Percentiles rank a stretch among this genome's conserved stretches.
These are phyloP conservation scores for Hypoxylon sp. DNA, from an alignment of 2,329 filamentous ascomycete species.

Conservation along the genomic window DNA sequence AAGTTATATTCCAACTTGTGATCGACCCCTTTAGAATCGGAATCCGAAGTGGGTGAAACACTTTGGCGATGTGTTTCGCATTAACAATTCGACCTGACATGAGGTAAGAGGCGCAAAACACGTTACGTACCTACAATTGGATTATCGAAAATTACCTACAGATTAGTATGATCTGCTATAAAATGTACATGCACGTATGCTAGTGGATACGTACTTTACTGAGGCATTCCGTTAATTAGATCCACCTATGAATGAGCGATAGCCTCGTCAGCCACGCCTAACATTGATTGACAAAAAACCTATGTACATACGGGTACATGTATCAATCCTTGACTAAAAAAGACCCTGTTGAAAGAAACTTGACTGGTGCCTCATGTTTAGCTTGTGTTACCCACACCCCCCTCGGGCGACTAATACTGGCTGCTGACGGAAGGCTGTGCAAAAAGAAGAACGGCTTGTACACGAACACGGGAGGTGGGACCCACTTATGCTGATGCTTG, in stretches of 20 bases:
- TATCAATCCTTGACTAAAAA: conserved; percentile 1
- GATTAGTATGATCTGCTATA: neutral
- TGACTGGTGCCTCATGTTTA: conserved; percentile 22
- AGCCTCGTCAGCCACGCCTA: conserved; percentile 35
- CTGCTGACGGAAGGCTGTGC: conserved; percentile 42
- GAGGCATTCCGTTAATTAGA: conserved; percentile 10
- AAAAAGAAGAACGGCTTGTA: conserved; percentile 32
- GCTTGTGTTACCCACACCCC: conserved; percentile 28
- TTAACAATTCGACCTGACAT: neutral
- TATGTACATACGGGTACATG: neutral
- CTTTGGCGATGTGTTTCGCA: conserved; percentile 21
- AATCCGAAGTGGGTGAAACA: neutral
- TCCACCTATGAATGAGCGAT: conserved; percentile 1
- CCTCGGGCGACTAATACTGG: conserved; percentile 25
- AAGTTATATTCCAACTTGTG: neutral
- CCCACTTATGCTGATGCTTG: conserved; percentile 39
- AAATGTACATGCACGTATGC: neutral
- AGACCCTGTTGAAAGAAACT: conserved; percentile 32
- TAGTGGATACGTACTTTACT: conserved; percentile 21
- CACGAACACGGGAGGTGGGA: conserved; percentile 40
- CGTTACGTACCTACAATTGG: neutral
- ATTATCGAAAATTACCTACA: neutral
- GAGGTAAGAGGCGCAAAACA: conserved; percentile 31
- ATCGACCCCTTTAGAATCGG: neutral
- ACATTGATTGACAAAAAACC: conserved; percentile 11